Base-by-base conservation (phyloP, 2,329 filamentous ascomycete species). In the Fusarium subtropicale region DNA sequence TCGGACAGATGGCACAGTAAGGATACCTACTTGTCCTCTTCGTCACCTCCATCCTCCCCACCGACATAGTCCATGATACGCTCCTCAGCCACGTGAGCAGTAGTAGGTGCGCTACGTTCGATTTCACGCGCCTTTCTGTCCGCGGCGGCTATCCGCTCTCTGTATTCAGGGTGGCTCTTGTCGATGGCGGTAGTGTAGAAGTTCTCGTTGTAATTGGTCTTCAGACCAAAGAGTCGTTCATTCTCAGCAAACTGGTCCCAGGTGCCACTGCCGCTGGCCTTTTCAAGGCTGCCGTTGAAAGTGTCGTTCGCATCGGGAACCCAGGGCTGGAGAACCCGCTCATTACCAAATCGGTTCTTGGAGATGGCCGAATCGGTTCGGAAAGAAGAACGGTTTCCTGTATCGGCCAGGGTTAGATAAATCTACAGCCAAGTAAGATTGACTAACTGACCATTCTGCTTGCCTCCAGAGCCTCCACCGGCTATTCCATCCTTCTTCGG, bases 171-270 rank as follows among this genome's bases (percentile, higher is more conserved):
- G 73, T 97, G 90, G 68, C 81, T 92, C 75, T 90, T 93, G 80
- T 99, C 89, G 76, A 99, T 97, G 41, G 88, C 83, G 12, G 96
- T 99, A 2, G 96, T 99, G 81, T 99, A 99, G 44, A 96, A 89
- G 73, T 92, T 94, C 80, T 98, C 96, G 76, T 98, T 90, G 77
- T 98, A 99, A 74, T 94, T 93, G 54, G 92, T 96, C 79, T 89
- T 93, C 39, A 97, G 82, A 36, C 96, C 96, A 76, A 97, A 98
- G 31, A 93, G 88, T 58, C 89, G 87, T 80, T 97, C 92, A 76
- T 98, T 98, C 67, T 88, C 90, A 60, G 92, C 92, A 76, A 99
- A 99, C 79, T 99, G 96, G 78, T 99, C 95, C 96, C 96, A 99
- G 12, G 81, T 83, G 9, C 81, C 83, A 18, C 80, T 75, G 54